Evolutionary conservation across 2,329 filamentous ascomycete species (phyloP).

Genomic region (Thielaviopsis euricoi): DNA sequence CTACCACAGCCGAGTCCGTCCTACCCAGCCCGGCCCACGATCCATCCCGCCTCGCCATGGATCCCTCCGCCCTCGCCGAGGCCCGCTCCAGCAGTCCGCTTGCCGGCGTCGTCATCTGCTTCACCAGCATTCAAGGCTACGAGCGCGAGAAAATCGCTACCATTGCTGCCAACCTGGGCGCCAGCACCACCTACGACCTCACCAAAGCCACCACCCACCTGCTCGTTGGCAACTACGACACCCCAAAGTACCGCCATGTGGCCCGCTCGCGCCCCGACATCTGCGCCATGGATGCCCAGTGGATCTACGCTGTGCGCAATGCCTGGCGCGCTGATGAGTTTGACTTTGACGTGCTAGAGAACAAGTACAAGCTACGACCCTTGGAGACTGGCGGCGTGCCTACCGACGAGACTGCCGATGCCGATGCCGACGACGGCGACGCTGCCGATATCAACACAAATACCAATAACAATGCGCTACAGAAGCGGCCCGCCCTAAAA

Average conservation of each 20-base stretch:
- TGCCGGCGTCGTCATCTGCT: slow-evolving; percentile 63
- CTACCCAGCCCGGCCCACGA: no score
- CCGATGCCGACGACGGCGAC: no score
- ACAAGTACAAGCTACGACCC: slow-evolving; percentile 44
- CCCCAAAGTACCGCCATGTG: slow-evolving; percentile 89
- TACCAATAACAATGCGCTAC: slow-evolving; percentile 15
- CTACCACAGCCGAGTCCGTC: no score
- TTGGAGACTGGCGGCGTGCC: slow-evolving; percentile 35
- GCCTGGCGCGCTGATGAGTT: slow-evolving; percentile 75
- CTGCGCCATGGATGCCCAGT: slow-evolving; percentile 62
- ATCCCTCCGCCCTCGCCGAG: slow-evolving; percentile 2
- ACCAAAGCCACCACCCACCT: slow-evolving; percentile 95
- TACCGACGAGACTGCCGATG: no score
- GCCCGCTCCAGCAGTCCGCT: slow-evolving; percentile 35
- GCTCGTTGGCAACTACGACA: slow-evolving; percentile 75
- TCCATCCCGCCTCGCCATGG: not conserved
- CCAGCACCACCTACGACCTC: slow-evolving; percentile 72
- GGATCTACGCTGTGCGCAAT: slow-evolving; percentile 65
- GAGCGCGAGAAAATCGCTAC: slow-evolving; percentile 43
- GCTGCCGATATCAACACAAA: slow-evolving; percentile 18
- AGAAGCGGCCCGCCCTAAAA: slow-evolving; percentile 26
- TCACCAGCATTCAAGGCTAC: slow-evolving; percentile 69
- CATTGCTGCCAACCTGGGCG: slow-evolving; percentile 41
- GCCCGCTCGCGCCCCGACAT: slow-evolving; percentile 79
- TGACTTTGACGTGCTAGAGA: slow-evolving; percentile 54